phyloP scores from a whole-genome alignment of 2,329 filamentous ascomycete genomes.

The Ascocoryne sarcoides region DNA sequence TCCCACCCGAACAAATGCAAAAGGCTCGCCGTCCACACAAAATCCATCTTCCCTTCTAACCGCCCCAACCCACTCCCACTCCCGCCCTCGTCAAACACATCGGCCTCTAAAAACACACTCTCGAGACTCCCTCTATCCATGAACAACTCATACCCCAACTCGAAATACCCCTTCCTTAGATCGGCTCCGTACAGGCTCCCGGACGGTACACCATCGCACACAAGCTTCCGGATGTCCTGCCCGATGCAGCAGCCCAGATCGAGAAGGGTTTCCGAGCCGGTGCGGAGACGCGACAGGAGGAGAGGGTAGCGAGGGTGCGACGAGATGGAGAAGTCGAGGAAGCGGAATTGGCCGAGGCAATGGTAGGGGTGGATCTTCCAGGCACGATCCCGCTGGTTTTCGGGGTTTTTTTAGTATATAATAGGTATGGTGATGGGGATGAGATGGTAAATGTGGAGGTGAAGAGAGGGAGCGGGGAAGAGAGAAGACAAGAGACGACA shows the following conservation, averaged over 20 bases:
- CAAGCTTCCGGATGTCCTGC: conserved; percentile 32
- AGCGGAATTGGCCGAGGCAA: conserved; percentile 18
- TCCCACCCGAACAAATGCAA: conserved; percentile 25
- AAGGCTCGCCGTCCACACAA: conserved; percentile 11
- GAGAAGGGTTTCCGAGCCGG: conserved; percentile 18
- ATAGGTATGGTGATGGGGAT: too few species aligned
- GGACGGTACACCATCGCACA: conserved; percentile 29
- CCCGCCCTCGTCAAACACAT: conserved; percentile 25
- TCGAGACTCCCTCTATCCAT: conserved; percentile 26
- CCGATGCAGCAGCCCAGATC: conserved; percentile 34
- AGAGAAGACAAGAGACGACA: background rate
- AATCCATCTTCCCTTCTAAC: conserved; percentile 26
- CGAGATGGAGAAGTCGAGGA: conserved; percentile 13
- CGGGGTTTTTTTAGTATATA: too few species aligned
- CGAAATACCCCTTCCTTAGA: conserved; percentile 26
- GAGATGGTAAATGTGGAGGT: background rate
- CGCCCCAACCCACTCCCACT: conserved; percentile 22
- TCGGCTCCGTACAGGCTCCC: conserved; percentile 28
- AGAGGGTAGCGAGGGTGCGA: conserved; percentile 5
- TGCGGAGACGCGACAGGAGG: conserved; percentile 14
- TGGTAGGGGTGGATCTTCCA: conserved; percentile 19
- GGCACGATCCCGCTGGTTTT: conserved; percentile 17
- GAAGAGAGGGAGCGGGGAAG: background rate
- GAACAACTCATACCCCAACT: conserved; percentile 33
- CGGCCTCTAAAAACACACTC: conserved; percentile 28